Evolutionary conservation across 2,329 filamentous ascomycete species (phyloP), one percentile per base, ranked within the genome.

Genomic region (Sordariomycetes sp.): DNA sequence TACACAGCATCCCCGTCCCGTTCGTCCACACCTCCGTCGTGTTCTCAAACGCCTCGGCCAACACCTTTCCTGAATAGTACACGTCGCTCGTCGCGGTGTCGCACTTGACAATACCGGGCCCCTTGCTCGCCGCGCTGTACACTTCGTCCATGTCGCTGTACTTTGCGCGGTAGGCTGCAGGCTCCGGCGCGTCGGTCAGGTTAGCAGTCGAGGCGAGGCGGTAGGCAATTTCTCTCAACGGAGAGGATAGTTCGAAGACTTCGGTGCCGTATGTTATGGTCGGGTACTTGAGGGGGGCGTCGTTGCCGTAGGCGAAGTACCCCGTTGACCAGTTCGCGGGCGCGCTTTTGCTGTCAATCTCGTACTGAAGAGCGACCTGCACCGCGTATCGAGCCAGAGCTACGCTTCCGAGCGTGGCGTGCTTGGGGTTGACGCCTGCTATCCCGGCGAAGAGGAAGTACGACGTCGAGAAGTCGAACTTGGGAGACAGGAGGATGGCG

Each of bases 361-460:
- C 82, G 43, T 86, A 83, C 53, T 87, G 82, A 34, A 86, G 61
- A 0, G 77, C 81, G 3, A 86, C 80, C 49, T 87, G 83, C 5
- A 87, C 69, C 1, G 80, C 73, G 48, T 77, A 88, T 16, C 73
- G 70, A 24, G 77, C 71, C 35, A 88, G 73, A 2, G 79, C 78
- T 1, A 84, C 80, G 26, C 71, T 70, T 29, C 72, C 75, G 5
- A 82, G 64, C 0, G 82, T 85, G 16, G 69, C 75, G 18, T 74
- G 57, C 40, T 78, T 72, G 1, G 82, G 83, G 51, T 75, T 86
- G 28, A 85, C 66, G n/a, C 83, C 82, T 2, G 76, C 82, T 41
- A 88, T 86, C 3, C 82, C 83, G 2, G 70, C 75, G 20, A 84
- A 54, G 37, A 87, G 55, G 55, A 86, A 85, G 58, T 87, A 87